Conservation (phyloP, 2,329 filamentous ascomycete genomes). For the Byssothecium circinans region DNA sequence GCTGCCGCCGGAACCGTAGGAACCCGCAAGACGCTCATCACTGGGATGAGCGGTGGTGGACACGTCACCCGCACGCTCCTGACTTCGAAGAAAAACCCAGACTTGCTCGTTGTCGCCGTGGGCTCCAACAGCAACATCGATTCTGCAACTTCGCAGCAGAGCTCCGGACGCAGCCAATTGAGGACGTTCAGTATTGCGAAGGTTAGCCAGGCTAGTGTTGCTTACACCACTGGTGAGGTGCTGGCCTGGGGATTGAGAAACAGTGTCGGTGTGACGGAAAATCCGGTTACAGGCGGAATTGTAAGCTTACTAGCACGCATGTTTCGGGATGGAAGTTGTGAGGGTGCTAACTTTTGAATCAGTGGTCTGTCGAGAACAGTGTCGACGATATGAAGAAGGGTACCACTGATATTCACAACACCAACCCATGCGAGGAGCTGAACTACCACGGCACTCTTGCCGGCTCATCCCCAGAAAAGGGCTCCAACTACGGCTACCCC, state of each 20-base stretch:
- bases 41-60: constrained; percentile 21
- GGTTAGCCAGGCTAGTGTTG: constrained; percentile 19
- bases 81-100: constrained; percentile 31
- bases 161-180: constrained; percentile 63
- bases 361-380: constrained; percentile 64
- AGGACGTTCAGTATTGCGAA: constrained; percentile 57
- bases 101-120: constrained; percentile 62
- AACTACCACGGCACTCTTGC: constrained; percentile 52
- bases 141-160: constrained; percentile 48
- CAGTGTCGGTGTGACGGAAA: constrained; percentile 65
- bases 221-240: constrained; percentile 52
- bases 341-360: neutral
- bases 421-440: constrained; percentile 68
- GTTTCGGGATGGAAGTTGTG: neutral
- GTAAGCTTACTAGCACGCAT: constrained; percentile 10
- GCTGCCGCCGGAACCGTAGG: constrained; percentile 22
- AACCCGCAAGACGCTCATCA: constrained; percentile 23
- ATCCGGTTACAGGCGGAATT: constrained; percentile 51
- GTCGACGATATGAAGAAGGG: constrained; percentile 61
- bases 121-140: constrained; percentile 66
- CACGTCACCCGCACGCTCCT: constrained; percentile 21
- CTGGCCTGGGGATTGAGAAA: constrained; percentile 70
- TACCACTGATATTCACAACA: constrained; percentile 60
- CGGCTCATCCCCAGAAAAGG: constrained; percentile 45
- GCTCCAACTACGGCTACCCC: constrained; percentile 69